A percentile compares a stretch with the other conserved stretches of the same genome.
Evolutionary conservation across 1,284 basidiomycete species (phyloP).

Genomic region (Malassezia nana): DNA sequence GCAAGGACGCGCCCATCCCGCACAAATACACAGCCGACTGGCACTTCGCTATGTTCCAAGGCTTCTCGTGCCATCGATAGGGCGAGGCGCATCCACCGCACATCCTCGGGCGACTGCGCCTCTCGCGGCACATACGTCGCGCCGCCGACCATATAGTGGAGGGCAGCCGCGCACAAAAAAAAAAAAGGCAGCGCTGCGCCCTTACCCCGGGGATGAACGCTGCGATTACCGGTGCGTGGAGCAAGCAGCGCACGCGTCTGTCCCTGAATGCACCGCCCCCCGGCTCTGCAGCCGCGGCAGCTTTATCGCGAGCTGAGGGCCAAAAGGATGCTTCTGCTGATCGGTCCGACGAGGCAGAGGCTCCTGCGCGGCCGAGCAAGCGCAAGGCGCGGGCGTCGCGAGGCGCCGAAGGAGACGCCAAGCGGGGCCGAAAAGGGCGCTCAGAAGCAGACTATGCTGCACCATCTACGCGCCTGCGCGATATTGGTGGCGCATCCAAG

Average conservation of each 20-base stretch:
- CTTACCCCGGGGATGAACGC: slow-evolving; percentile 27
- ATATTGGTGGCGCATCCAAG: slow-evolving; percentile 74
- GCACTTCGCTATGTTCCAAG: slow-evolving; percentile 73
- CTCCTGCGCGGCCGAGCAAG: no score
- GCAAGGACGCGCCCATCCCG: slow-evolving; percentile 65
- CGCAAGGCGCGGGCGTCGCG: slow-evolving; percentile 33
- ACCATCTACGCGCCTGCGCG: slow-evolving; percentile 63
- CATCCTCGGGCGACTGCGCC: slow-evolving; percentile 35
- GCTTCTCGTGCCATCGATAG: slow-evolving; percentile 57
- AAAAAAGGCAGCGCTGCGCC: neutral
- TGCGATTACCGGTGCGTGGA: slow-evolving; percentile 40
- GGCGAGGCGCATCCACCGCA: slow-evolving; percentile 44
- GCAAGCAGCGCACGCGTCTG: slow-evolving; percentile 30
- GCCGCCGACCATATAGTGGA: slow-evolving; percentile 10
- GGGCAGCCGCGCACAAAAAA: neutral
- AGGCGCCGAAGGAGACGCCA: slow-evolving; percentile 11
- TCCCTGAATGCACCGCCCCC: slow-evolving; percentile 34
- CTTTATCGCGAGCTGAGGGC: slow-evolving; percentile 5
- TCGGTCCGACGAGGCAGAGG: slow-evolving; percentile 8
- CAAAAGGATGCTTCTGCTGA: slow-evolving; percentile 10
- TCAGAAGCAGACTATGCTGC: slow-evolving; percentile 30
- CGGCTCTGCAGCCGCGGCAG: slow-evolving; percentile 31
- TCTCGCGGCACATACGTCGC: slow-evolving; percentile 27
- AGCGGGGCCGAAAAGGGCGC: slow-evolving; percentile 21
- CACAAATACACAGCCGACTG: slow-evolving; percentile 93